Evolutionary conservation across 352 stramenopile species (phyloP).

Genomic region (Pythium utonaiense): DNA sequence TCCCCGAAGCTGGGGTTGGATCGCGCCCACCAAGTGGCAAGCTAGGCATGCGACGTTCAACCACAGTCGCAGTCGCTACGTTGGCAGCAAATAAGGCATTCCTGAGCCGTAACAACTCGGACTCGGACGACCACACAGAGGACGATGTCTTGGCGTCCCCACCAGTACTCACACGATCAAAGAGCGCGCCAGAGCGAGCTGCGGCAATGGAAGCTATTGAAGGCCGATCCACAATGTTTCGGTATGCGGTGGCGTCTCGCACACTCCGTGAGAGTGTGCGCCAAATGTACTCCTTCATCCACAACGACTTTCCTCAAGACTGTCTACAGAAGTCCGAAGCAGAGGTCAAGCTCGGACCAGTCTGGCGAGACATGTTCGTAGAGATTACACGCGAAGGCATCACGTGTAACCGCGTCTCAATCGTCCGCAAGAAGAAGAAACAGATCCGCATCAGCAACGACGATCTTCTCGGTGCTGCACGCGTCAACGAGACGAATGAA

Average conservation of each 20-base stretch:
- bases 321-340: conserved; percentile 30
- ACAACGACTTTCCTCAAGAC: conserved; percentile 55
- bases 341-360: conserved; percentile 40
- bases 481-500: conserved; percentile 24
- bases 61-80: conserved; percentile 44
- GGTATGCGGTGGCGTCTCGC: conserved; percentile 46
- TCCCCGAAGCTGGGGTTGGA: neutral
- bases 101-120: neutral
- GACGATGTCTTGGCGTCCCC: neutral
- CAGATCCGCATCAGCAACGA: conserved; percentile 46
- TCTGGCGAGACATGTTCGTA: conserved; percentile 51
- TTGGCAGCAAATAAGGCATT: conserved; percentile 9
- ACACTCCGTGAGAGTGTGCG: conserved; percentile 59
- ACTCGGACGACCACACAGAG: conserved; percentile 7
- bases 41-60: conserved; percentile 41
- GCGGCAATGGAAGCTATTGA: conserved; percentile 58
- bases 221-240: conserved; percentile 52
- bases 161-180: conserved; percentile 34
- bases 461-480: conserved; percentile 39
- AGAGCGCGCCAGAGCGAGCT: conserved; percentile 54
- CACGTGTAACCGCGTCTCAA: conserved; percentile 43
- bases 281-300: conserved; percentile 60
- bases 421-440: conserved; percentile 64
- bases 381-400: conserved; percentile 56
- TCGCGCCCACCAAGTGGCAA: conserved; percentile 16